phyloP scores from a whole-genome alignment of 2,329 filamentous ascomycete species.

The Beauveria sp. region DNA sequence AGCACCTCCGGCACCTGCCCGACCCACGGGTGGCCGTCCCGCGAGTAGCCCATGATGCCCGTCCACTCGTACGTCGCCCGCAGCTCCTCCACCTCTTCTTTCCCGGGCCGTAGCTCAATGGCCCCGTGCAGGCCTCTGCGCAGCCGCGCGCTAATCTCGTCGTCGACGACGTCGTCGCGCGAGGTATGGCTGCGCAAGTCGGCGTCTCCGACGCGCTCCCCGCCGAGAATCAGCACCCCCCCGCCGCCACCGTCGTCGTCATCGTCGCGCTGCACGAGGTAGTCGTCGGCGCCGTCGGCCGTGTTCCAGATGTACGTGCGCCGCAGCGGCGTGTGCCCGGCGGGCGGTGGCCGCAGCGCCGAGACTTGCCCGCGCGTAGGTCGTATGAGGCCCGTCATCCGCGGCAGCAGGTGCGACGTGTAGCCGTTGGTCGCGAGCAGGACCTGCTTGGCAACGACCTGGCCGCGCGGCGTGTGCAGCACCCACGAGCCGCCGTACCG shows the following conservation, averaged over 20 bases:
- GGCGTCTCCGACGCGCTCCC: constrained; percentile 51
- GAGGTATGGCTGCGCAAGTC: constrained; percentile 43
- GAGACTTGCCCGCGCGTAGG: constrained; percentile 70
- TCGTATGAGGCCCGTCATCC: constrained; percentile 63
- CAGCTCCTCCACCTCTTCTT: constrained; percentile 37
- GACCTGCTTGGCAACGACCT: constrained; percentile 52
- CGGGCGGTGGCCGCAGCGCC: constrained; percentile 55
- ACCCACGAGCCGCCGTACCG: constrained; percentile 40
- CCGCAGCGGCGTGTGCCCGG: constrained; percentile 30
- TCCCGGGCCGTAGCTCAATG: constrained; percentile 32
- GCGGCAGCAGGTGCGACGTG: constrained; percentile 65
- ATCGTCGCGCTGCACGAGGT: constrained; percentile 60
- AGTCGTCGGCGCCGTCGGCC: constrained; percentile 48
- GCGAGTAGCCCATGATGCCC: constrained; percentile 70
- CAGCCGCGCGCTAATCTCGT: constrained; percentile 47
- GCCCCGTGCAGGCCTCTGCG: constrained; percentile 33
- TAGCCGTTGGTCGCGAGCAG: constrained; percentile 80
- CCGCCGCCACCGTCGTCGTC: constrained; percentile 35
- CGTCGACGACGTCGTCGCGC: constrained; percentile 52
- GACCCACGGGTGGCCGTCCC: constrained; percentile 63
- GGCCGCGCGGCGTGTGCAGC: constrained; percentile 62
- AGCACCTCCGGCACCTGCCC: constrained; percentile 51
- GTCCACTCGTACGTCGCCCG: constrained; percentile 60
- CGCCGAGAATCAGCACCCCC: constrained; percentile 59
- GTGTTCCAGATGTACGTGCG: constrained; percentile 57